These are phyloP conservation scores for Sphaerulina musiva DNA, from an alignment of 2,329 filamentous ascomycete genomes.

Conservation along the genomic window DNA sequence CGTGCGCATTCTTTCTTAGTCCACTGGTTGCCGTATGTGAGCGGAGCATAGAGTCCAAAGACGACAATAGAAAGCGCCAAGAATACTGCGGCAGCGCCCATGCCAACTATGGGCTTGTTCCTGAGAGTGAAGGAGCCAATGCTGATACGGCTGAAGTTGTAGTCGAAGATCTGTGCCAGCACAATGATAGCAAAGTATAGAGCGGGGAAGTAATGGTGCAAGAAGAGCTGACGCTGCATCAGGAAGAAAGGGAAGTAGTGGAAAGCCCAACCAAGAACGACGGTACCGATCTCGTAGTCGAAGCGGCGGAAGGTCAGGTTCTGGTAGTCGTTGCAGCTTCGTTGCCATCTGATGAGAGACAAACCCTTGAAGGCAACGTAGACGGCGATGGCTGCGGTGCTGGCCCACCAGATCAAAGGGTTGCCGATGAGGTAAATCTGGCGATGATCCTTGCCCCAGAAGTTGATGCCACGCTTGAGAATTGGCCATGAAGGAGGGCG, in stretches of 20 bases:
- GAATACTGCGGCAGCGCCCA: constrained; percentile 65
- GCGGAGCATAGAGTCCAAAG: constrained; percentile 78
- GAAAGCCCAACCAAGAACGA: constrained; percentile 87
- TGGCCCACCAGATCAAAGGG: constrained; percentile 89
- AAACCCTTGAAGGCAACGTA: constrained; percentile 83
- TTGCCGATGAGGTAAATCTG: constrained; percentile 97
- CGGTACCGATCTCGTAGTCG: constrained; percentile 90
- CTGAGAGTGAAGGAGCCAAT: constrained; percentile 45
- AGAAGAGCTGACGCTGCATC: constrained; percentile 95
- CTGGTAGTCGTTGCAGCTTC: constrained; percentile 79
- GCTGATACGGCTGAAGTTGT: constrained; percentile 65
- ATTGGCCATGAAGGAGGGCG: constrained; percentile 89
- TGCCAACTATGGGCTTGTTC: constrained; percentile 66
- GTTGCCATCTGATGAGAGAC: constrained; percentile 86
- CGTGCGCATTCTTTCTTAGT: constrained; percentile 79
- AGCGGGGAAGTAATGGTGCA: constrained; percentile 97
- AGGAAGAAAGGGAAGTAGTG: constrained; percentile 99
- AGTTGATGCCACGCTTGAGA: constrained; percentile 92
- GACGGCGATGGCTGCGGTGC: constrained; percentile 66
- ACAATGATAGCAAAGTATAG: constrained; percentile 91
- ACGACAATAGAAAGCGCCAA: constrained; percentile 65
- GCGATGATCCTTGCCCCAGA: constrained; percentile 90
- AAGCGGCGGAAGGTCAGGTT: constrained; percentile 86
- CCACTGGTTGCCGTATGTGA: constrained; percentile 92
- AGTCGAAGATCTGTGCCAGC: constrained; percentile 85